Base-by-base conservation (phyloP, 1,284 basidiomycete genomes). In the Cyathus pygmaeus region DNA sequence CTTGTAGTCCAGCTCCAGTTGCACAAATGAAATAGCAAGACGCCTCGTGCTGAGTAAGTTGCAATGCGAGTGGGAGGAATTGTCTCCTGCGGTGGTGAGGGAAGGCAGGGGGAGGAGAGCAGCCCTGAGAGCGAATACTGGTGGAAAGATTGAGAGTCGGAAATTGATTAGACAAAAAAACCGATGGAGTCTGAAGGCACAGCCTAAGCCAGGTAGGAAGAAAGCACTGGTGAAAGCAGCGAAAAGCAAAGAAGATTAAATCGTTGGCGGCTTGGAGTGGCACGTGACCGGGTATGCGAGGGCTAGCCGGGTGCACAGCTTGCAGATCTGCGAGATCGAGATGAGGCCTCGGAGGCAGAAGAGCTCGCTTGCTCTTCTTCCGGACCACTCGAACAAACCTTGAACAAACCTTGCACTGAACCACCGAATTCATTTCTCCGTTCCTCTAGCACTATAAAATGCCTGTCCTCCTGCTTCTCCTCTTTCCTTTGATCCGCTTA, bases 401-500 rank as follows among this genome's bases (percentile, higher is more conserved):
- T n/a, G n/a, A n/a, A n/a, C n/a, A n/a, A n/a, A n/a, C n/a, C n/a
- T n/a, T n/a, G n/a, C n/a, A n/a, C n/a, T n/a, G n/a, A n/a, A 17
- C 60, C 61, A 59, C 65, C 68, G 68, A 69, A 54, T 56, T 59
- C 63, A 33, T 21, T 47, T 51, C 13, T 23, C 42, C 29, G 51
- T 57, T 53, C 68, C 54, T 15, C 56, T 21, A n/a, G 26, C n/a
- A 41, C 15, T 76, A 75, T 76, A 76, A 65, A 73, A 75, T 72
- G 70, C 24, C 17, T n/a, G 7, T 6, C 42, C 19, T 39, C 29
- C 55, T 58, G 56, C 69, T 62, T 64, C 67, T 61, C 65, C 59
- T 63, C 52, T 52, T 26, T 46, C 67, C 59, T 65, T 71, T 77
- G 76, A 79, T 79, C 76, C 76, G 75, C 70, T 67, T 64, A 66